phyloP scores from a whole-genome alignment of 148 eudicot species.

The Vaccinium myrtillus region DNA sequence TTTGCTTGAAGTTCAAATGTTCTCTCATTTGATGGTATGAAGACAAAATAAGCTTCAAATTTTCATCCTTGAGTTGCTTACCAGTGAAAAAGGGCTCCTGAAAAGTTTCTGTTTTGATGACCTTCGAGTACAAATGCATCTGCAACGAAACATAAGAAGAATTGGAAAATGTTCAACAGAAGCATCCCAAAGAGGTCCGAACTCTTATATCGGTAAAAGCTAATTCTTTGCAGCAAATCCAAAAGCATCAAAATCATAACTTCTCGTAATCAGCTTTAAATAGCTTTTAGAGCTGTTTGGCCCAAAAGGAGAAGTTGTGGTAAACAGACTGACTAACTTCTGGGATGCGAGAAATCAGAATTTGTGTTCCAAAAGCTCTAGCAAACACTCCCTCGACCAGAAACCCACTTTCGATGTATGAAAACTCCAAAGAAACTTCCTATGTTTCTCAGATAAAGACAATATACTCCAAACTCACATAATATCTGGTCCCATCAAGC shows the following conservation, averaged over 20 bases:
- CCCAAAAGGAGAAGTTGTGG: background rate
- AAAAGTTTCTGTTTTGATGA: conserved; percentile 23
- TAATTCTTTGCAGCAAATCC: background rate
- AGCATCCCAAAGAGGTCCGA: background rate
- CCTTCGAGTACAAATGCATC: conserved; percentile 28
- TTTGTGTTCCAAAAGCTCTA: background rate
- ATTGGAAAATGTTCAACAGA: background rate
- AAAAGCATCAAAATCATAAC: background rate
- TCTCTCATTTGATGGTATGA: conserved; percentile 14
- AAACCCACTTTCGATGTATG: background rate
- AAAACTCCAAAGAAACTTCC: background rate
- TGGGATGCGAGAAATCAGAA: background rate
- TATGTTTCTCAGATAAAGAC: background rate
- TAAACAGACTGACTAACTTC: background rate
- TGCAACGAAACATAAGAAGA: background rate
- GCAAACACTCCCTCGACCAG: background rate
- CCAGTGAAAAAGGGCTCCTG: conserved; percentile 21
- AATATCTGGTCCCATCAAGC: too few relatives aligned
- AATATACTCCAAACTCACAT: too few relatives aligned
- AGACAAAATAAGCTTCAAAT: conserved; percentile 9
- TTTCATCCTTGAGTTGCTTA: conserved; percentile 18
- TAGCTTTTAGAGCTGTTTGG: background rate
- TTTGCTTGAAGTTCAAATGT: conserved; percentile 4
- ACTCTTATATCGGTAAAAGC: background rate
- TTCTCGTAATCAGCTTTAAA: background rate